These are phyloP conservation scores for Coemansia sp. DNA, from an alignment of 192 early-diverging fungal genomes.

Conservation along the genomic window DNA sequence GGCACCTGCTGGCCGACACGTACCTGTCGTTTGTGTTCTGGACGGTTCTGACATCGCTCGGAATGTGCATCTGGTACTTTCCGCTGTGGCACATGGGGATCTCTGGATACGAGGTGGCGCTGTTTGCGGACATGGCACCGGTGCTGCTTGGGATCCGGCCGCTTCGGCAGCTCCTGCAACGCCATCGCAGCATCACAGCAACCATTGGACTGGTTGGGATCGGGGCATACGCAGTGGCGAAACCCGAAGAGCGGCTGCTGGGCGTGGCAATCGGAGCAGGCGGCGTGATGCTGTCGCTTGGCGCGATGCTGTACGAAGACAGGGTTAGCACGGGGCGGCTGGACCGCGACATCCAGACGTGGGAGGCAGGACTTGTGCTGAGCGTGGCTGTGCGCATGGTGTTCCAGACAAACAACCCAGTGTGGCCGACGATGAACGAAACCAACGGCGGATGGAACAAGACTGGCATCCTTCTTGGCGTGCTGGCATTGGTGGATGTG, in stretches of 20 bases:
- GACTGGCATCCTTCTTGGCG: constrained; percentile 62
- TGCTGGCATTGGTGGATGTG: constrained; percentile 62
- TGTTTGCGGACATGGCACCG: constrained; percentile 64
- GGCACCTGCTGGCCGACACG: constrained; percentile 62
- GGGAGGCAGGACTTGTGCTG: constrained; percentile 68
- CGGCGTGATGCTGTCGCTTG: constrained; percentile 61
- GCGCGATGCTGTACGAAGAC: constrained; percentile 60
- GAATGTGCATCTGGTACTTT: constrained; percentile 77
- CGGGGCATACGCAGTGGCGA: constrained; percentile 59
- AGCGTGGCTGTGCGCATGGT: constrained; percentile 72
- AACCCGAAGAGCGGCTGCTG: constrained; percentile 62
- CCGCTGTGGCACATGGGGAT: constrained; percentile 86
- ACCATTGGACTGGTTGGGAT: constrained; percentile 64
- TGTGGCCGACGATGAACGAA: constrained; percentile 81
- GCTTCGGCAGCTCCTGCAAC: constrained; percentile 57
- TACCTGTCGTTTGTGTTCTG: constrained; percentile 80
- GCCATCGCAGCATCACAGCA: constrained; percentile 60
- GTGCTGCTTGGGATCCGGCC: constrained; percentile 60
- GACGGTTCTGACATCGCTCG: constrained; percentile 77
- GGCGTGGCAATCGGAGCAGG: constrained; percentile 61
- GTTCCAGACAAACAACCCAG: constrained; percentile 79
- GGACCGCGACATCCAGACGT: constrained; percentile 64
- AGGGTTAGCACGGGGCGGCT: constrained; percentile 55
- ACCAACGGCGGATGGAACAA: constrained; percentile 72
- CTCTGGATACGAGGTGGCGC: constrained; percentile 74